Base-by-base conservation (phyloP, 805 yeast species). In the Ogataea degrootiae region DNA sequence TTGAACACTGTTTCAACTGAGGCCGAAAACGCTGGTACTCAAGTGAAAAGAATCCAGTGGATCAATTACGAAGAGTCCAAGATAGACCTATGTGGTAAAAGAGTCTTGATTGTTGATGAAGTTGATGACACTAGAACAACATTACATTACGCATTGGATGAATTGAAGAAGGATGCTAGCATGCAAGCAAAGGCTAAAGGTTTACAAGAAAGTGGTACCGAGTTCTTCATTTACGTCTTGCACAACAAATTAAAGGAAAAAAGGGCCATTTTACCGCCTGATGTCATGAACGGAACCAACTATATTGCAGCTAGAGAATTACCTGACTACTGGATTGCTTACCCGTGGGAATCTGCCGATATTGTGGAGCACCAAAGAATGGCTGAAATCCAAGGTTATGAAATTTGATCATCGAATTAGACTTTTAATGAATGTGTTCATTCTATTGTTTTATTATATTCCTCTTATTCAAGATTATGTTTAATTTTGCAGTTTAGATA, bases 51-150 rank as follows among this genome's bases (percentile, higher is more conserved):
- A 69, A 82, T 88, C 39, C 95, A 86, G 66, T 86, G 95, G 95
- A 80, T 86, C 50, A 90, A 86, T 62, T 86, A 85, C 62, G 68
- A 76, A 46, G 84, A 82, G 57, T 76, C 86, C 48, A 77, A 80
- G 46, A 66, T 77, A 47, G 75, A 77, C 52, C 69, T 86, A 48
- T 79, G 82, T 38, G 87, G 87, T 45, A 86, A 85, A 65, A 83
- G 77, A 59, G 77, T 86, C 22, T 69, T 86, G 60, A 81, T 86
- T 49, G 86, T 86, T 41, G 95, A 86, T 62, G 95, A 86, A 65
- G 95, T 86, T 40, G 95, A 86, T 66, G 95, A 86, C 63, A 86
- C 95, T 23, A 77, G 95, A 73, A 85, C 91, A 39, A 86, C 95
- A 33, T 73, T 86, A 50, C 91, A 85, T 61, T 86, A 86, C 60